Conservation (phyloP, 2,329 filamentous ascomycete genomes). For the Nigrograna mackinnonii region DNA sequence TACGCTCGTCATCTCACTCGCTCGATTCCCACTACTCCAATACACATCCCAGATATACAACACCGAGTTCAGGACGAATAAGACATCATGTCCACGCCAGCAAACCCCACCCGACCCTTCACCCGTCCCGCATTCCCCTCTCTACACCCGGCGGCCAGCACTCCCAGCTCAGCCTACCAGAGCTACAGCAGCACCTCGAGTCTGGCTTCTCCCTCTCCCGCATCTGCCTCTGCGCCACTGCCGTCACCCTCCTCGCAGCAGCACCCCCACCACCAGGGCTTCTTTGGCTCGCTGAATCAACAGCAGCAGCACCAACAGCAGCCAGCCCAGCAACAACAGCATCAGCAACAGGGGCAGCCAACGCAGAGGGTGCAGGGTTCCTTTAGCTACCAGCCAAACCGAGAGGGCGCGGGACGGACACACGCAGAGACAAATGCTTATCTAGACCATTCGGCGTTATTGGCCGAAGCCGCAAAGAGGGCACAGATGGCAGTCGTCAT, state of each 20-base stretch:
- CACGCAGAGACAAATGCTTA: conserved; percentile 61
- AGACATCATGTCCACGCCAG: conserved; percentile 28
- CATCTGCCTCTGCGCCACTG: conserved; percentile 35
- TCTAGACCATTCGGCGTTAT: conserved; percentile 78
- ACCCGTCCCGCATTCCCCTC: conserved; percentile 38
- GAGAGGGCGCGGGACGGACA: conserved; percentile 36
- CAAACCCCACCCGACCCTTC: conserved; percentile 17
- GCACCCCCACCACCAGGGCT: conserved; percentile 36
- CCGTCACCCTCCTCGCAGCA: conserved; percentile 35
- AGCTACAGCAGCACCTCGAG: conserved; percentile 49
- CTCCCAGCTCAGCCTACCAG: conserved; percentile 33
- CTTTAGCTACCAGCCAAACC: conserved; percentile 39
- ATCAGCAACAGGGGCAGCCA: conserved; percentile 26
- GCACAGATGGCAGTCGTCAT: conserved; percentile 89
- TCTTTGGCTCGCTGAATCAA: conserved; percentile 31
- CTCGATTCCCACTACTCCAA: too few species aligned
- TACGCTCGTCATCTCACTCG: too few species aligned
- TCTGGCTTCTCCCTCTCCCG: conserved; percentile 36
- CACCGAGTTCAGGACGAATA: too few species aligned
- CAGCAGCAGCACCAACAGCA: conserved; percentile 28
- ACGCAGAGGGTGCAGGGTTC: not conserved
- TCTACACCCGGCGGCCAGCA: conserved; percentile 22
- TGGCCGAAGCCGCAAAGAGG: conserved; percentile 90
- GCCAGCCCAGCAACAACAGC: conserved; percentile 31
- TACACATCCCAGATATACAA: conserved; percentile 3